phyloP scores from a whole-genome alignment of 2,329 filamentous ascomycete genomes.

The Talaromyces sp. region DNA sequence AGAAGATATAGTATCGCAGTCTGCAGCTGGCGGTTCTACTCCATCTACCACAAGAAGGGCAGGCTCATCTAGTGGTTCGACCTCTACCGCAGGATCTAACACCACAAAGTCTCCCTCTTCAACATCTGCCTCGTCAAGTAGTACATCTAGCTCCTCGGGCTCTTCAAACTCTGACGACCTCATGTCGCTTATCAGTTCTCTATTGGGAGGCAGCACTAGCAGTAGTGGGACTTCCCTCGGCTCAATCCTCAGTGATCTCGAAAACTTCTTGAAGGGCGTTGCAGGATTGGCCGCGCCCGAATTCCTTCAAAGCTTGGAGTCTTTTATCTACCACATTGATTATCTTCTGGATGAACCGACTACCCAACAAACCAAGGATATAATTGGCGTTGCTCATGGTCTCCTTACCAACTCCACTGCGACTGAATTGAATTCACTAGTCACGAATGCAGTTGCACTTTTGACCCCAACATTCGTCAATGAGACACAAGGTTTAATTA shows the following conservation, averaged over 20 bases:
- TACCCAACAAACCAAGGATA: constrained; percentile 24
- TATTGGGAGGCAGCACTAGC: constrained; percentile 7
- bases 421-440: neutral
- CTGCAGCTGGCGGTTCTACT: neutral
- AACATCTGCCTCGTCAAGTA: neutral
- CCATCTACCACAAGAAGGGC: neutral
- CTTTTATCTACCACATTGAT: constrained; percentile 30
- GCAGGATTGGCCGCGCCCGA: constrained; percentile 25
- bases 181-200: neutral
- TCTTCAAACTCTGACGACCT: constrained; percentile 9
- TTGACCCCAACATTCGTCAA: constrained; percentile 18
- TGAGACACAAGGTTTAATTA: constrained; percentile 11
- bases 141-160: neutral
- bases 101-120: constrained; percentile 1
- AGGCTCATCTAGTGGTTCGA: neutral
- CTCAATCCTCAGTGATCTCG: constrained; percentile 10
- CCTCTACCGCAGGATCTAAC: neutral
- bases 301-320: constrained; percentile 26
- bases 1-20: neutral
- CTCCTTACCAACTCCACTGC: constrained; percentile 10
- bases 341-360: constrained; percentile 29
- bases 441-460: constrained; percentile 7
- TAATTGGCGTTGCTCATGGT: constrained; percentile 5
- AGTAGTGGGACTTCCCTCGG: neutral
- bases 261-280: constrained; percentile 10